Percentiles rank a stretch among this genome's conserved stretches.
Conservation (phyloP, 306 rosid genomes). For the Cajanus cajan region DNA sequence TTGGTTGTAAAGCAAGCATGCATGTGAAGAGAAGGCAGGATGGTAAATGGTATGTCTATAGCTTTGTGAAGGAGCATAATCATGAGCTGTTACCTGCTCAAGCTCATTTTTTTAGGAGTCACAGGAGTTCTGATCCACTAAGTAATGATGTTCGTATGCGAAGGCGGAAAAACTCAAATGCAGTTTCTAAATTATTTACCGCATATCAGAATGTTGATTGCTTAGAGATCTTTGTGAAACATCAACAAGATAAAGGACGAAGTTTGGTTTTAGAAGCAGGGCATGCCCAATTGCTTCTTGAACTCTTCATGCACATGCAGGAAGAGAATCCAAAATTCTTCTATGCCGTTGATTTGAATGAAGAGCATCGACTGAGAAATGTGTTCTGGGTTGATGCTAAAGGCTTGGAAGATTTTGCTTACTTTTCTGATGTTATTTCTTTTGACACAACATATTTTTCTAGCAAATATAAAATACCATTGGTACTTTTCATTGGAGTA, state of each 20-base stretch:
- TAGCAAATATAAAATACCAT: slow-evolving; percentile 53
- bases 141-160: slow-evolving; percentile 55
- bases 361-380: slow-evolving; percentile 60
- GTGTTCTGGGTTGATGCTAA: slow-evolving; percentile 71
- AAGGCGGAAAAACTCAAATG: slow-evolving; percentile 47
- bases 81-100: slow-evolving; percentile 64
- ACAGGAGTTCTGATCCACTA: slow-evolving; percentile 50
- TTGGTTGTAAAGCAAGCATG: slow-evolving; percentile 67
- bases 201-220: slow-evolving; percentile 62
- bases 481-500: slow-evolving; percentile 58
- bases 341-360: slow-evolving; percentile 63
- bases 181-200: slow-evolving; percentile 44
- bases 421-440: slow-evolving; percentile 58
- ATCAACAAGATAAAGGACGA: slow-evolving; percentile 48
- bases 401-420: slow-evolving; percentile 54
- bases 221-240: slow-evolving; percentile 48
- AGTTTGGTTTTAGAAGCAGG: slow-evolving; percentile 53
- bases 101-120: slow-evolving; percentile 62
- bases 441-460: slow-evolving; percentile 61
- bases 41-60: slow-evolving; percentile 61
- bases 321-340: slow-evolving; percentile 63
- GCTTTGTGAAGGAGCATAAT: slow-evolving; percentile 62
- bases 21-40: slow-evolving; percentile 62
- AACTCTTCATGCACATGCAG: slow-evolving; percentile 58
- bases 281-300: slow-evolving; percentile 60